Evolutionary conservation across 352 stramenopile species (phyloP).

Genomic region (Achlya hypogyna): DNA sequence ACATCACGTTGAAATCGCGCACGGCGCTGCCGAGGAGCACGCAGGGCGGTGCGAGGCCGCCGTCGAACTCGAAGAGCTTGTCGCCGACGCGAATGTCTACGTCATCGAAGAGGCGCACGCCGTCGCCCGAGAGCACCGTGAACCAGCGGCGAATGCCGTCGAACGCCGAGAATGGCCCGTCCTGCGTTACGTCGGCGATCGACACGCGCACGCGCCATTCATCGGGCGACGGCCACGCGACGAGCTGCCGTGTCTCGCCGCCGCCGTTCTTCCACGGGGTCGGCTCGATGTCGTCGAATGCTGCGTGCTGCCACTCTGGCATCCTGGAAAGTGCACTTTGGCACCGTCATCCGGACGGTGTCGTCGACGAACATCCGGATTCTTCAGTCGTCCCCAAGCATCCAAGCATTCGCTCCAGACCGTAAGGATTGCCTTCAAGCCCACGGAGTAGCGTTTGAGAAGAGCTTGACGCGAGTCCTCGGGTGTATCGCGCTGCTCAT

Average conservation of each 20-base stretch:
- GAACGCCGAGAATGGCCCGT: constrained; percentile 12
- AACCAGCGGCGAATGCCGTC: constrained; percentile 13
- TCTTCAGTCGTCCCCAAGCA: no score
- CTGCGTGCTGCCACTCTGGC: background rate
- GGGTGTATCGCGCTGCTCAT: no score
- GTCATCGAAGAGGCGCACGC: background rate
- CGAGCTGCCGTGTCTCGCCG: constrained; percentile 13
- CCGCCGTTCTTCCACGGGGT: constrained; percentile 11
- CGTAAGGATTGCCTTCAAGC: no score
- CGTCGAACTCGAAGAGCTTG: constrained; percentile 9
- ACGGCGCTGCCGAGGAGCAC: background rate
- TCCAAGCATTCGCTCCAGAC: no score
- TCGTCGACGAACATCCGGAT: no score
- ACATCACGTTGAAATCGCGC: constrained; percentile 14
- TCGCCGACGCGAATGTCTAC: constrained; percentile 4
- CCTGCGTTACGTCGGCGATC: constrained; percentile 7
- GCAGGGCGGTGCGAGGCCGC: constrained; percentile 1
- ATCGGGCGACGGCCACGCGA: background rate
- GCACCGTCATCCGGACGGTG: background rate
- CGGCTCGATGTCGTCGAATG: background rate
- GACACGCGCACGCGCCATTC: constrained; percentile 2
- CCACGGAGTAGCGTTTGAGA: no score
- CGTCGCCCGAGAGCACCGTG: background rate
- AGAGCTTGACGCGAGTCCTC: no score
- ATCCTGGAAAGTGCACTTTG: background rate